Conservation (phyloP, 164 flowering plant genomes). For the Sextonia rubra region DNA sequence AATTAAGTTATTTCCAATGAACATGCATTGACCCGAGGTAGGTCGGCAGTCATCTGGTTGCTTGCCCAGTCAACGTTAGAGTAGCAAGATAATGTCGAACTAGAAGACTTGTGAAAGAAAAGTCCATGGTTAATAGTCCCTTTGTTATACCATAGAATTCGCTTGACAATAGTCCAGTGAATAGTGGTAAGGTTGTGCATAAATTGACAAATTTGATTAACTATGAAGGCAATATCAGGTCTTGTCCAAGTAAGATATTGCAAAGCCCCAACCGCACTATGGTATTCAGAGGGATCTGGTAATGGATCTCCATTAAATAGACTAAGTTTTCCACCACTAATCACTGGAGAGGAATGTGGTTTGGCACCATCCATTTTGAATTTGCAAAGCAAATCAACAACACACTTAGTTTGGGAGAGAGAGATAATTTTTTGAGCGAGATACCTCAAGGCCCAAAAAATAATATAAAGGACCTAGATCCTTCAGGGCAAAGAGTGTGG, state of each 20-base stretch:
- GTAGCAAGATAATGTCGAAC: background rate
- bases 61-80: background rate
- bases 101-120: background rate
- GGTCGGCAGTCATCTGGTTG: background rate
- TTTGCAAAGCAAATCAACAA: background rate
- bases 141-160: background rate
- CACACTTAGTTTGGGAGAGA: background rate
- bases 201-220: background rate
- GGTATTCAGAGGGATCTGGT: background rate
- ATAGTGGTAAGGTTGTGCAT: background rate
- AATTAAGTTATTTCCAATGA: background rate
- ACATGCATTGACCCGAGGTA: background rate
- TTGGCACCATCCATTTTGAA: background rate
- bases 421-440: background rate
- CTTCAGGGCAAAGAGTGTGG: background rate
- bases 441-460: background rate
- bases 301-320: background rate
- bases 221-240: background rate
- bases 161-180: background rate
- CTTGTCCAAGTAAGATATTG: constrained; percentile 6
- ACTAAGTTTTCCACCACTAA: background rate
- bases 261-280: background rate
- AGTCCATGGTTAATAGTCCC: background rate
- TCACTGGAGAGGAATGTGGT: background rate
- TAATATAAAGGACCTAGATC: background rate